Percentiles rank a stretch among this genome's conserved stretches.
Conservation (phyloP, 2,329 filamentous ascomycete species). For the Fusarium sacchari region DNA sequence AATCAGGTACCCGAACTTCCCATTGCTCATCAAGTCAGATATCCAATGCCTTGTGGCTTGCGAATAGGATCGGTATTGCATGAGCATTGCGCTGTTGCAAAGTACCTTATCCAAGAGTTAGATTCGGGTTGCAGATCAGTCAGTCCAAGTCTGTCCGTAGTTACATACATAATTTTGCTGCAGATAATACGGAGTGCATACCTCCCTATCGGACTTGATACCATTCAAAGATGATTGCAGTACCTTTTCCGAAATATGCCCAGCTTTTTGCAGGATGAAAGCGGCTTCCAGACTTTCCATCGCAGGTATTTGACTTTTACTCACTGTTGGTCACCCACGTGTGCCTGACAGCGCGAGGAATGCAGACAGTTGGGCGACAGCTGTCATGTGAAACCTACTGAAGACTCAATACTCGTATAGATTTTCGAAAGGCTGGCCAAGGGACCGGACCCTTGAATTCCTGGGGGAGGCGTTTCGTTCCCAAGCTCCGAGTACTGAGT, state of each 20-base stretch:
- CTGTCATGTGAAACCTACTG: slow-evolving; percentile 26
- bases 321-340: slow-evolving; percentile 31
- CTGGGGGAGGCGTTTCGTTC: slow-evolving; percentile 29
- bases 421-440: slow-evolving; percentile 4
- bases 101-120: slow-evolving; percentile 15
- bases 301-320: slow-evolving; percentile 31
- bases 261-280: slow-evolving; percentile 10
- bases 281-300: slow-evolving; percentile 34
- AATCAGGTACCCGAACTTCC: slow-evolving; percentile 17
- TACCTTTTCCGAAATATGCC: background rate
- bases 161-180: background rate
- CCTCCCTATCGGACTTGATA: background rate
- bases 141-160: slow-evolving; percentile 2
- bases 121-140: slow-evolving; percentile 34
- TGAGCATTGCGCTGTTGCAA: slow-evolving; percentile 12
- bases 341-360: slow-evolving; percentile 21
- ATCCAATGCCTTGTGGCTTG: slow-evolving; percentile 28
- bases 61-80: slow-evolving; percentile 2
- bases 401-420: background rate
- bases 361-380: slow-evolving; percentile 21
- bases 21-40: background rate
- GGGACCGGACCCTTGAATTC: slow-evolving; percentile 30
- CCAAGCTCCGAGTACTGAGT: background rate
- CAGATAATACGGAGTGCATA: background rate
- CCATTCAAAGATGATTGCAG: background rate